Evolutionary conservation across 768 basidiomycete species (phyloP).

Genomic region (Auricularia auricula-judae): DNA sequence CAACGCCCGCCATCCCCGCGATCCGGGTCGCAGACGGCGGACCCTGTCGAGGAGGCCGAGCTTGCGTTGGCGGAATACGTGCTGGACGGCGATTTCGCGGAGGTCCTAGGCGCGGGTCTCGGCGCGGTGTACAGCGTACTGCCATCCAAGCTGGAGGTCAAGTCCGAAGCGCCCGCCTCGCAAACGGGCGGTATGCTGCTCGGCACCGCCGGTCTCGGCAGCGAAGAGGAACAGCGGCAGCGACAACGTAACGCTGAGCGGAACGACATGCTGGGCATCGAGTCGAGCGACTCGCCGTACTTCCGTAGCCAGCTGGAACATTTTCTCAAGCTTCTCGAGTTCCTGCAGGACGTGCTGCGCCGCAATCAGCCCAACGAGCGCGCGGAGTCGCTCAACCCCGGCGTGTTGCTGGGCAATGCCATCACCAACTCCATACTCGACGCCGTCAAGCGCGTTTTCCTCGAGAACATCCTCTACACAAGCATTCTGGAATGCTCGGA

Average conservation of each 20-base stretch:
- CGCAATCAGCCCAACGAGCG: conserved; percentile 41
- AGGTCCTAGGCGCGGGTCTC: conserved; percentile 86
- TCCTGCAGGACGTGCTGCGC: conserved; percentile 78
- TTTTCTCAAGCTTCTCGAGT: conserved; percentile 83
- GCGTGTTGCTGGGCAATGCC: conserved; percentile 61
- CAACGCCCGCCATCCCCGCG: conserved; percentile 14
- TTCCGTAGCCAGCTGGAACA: conserved; percentile 76
- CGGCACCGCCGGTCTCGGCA: conserved; percentile 44
- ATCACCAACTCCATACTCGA: conserved; percentile 78
- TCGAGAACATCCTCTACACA: conserved; percentile 89
- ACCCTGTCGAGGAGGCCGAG: conserved; percentile 77
- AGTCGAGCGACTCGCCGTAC: conserved; percentile 62
- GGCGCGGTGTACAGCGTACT: conserved; percentile 88
- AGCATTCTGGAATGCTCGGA: conserved; percentile 90
- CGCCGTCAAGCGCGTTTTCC: conserved; percentile 73
- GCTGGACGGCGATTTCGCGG: conserved; percentile 95
- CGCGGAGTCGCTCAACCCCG: conserved; percentile 39
- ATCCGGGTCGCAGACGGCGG: conserved; percentile 21
- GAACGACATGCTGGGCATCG: conserved; percentile 53
- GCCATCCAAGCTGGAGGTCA: conserved; percentile 76
- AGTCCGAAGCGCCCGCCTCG: conserved; percentile 22
- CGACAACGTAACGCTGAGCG: conserved; percentile 32
- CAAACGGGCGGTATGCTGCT: conserved; percentile 50
- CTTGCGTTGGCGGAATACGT: conserved; percentile 87
- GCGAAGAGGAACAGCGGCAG: conserved; percentile 41